Evolutionary conservation across 345 rosid genomes (phyloP).

Genomic region (Diplotaxis tenuifolia): DNA sequence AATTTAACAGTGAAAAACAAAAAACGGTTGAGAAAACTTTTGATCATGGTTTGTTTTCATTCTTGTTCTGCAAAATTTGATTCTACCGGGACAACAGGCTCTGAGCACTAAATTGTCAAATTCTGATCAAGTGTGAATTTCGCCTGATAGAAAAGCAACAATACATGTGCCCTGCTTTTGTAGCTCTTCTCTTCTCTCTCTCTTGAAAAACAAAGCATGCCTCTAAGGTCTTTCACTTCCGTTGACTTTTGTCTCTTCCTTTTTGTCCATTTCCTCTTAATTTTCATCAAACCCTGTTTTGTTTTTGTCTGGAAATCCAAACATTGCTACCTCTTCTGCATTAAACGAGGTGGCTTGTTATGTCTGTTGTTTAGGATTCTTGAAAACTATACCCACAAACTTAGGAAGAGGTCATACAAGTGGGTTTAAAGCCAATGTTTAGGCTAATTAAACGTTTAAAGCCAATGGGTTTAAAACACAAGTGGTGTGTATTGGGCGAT

Average conservation of each 20-base stretch:
- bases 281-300: conserved; percentile 4
- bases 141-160: conserved; percentile 19
- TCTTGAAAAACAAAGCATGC: conserved; percentile 25
- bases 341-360: conserved; percentile 20
- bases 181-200: conserved; percentile 6
- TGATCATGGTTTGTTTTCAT: conserved; percentile 37
- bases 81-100: conserved; percentile 27
- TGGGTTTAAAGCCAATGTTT: too few relatives aligned
- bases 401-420: conserved; percentile 15
- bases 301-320: conserved; percentile 25
- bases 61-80: conserved; percentile 29
- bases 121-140: conserved; percentile 16
- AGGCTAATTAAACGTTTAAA: conserved; percentile 2
- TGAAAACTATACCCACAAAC: conserved; percentile 8
- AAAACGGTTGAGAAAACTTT: conserved; percentile 21
- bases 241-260: conserved; percentile 36
- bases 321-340: conserved; percentile 28
- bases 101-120: conserved; percentile 35
- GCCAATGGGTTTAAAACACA: conserved; percentile 11
- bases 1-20: too few relatives aligned
- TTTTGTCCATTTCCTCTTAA: conserved; percentile 21
- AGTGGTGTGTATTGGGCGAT: conserved; percentile 13
- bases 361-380: conserved; percentile 38
- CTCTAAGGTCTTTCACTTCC: conserved; percentile 32
- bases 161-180: conserved; percentile 37